phyloP scores from a whole-genome alignment of 2,329 filamentous ascomycete species.

The Cercospora brassicicola region DNA sequence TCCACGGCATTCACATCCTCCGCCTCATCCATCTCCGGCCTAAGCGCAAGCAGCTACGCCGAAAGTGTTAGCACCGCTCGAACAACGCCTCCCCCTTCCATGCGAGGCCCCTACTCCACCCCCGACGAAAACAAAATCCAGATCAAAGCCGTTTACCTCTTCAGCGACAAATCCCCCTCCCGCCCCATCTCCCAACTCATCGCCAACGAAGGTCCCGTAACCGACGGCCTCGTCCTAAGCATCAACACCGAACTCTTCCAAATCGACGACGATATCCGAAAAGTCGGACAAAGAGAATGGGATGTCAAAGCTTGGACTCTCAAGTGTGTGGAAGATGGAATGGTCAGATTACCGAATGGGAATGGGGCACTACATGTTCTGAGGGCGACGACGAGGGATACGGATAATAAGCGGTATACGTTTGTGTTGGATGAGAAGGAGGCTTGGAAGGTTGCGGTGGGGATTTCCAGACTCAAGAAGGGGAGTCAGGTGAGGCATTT shows the following conservation, averaged over 20 bases:
- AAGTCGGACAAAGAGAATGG: conserved; percentile 94
- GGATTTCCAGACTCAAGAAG: conserved; percentile 57
- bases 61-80: conserved; percentile 79
- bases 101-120: conserved; percentile 76
- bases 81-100: conserved; percentile 76
- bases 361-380: conserved; percentile 55
- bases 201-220: conserved; percentile 79
- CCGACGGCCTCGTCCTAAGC: conserved; percentile 85
- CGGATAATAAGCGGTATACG: conserved; percentile 62
- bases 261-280: conserved; percentile 91
- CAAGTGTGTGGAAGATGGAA: conserved; percentile 73
- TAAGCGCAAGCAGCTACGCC: conserved; percentile 84
- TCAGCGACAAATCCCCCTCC: conserved; percentile 83
- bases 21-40: conserved; percentile 49
- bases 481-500: conserved; percentile 58
- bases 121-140: conserved; percentile 95
- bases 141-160: conserved; percentile 87
- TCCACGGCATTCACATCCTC: conserved; percentile 52
- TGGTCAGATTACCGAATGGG: conserved; percentile 40
- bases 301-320: conserved; percentile 98
- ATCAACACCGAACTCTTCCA: conserved; percentile 94
- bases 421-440: conserved; percentile 61
- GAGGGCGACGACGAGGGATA: conserved; percentile 59
- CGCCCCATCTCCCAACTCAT: conserved; percentile 90
- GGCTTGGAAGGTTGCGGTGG: conserved; percentile 63